A percentile compares a stretch with the other conserved stretches of the same genome.
Conservation (phyloP, 495 filamentous ascomycete species). For the Talaromyces trachyspermus region DNA sequence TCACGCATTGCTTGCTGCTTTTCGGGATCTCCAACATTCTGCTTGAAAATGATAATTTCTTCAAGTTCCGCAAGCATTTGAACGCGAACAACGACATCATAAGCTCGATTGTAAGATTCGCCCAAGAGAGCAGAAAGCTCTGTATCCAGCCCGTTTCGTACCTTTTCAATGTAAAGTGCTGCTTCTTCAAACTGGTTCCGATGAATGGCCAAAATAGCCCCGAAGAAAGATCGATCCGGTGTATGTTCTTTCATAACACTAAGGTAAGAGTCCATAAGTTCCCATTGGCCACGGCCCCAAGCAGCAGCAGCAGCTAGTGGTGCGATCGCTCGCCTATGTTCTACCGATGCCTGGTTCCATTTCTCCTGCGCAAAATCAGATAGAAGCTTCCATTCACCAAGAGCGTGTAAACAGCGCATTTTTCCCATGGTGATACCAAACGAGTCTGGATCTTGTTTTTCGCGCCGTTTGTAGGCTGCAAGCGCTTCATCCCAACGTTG, state of each 20-base stretch:
- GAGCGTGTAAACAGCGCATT: slow-evolving; percentile 95
- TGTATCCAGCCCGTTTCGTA: slow-evolving; percentile 86
- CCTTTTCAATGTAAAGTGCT: slow-evolving; percentile 75
- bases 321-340: slow-evolving; percentile 81
- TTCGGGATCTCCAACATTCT: slow-evolving; percentile 64
- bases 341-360: slow-evolving; percentile 77
- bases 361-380: slow-evolving; percentile 84
- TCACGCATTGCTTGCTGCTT: slow-evolving; percentile 85
- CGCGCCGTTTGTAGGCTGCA: slow-evolving; percentile 76
- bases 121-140: slow-evolving; percentile 91
- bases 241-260: slow-evolving; percentile 87
- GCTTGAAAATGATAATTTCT: slow-evolving; percentile 96
- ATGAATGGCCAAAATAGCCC: slow-evolving; percentile 86
- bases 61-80: slow-evolving; percentile 99
- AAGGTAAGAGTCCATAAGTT: slow-evolving; percentile 94
- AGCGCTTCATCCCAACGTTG: slow-evolving; percentile 99
- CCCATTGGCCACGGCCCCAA: slow-evolving; percentile 97
- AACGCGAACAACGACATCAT: slow-evolving; percentile 89
- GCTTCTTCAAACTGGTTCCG: slow-evolving; percentile 92
- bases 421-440: slow-evolving; percentile 98
- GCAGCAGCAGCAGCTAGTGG: slow-evolving; percentile 90
- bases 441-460: slow-evolving; percentile 60
- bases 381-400: slow-evolving; percentile 94
- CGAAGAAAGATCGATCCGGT: slow-evolving; percentile 94
- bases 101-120: slow-evolving; percentile 94